Percentiles rank a stretch among this genome's conserved stretches.
These are phyloP conservation scores for Alloascoidea hylecoeti DNA, from an alignment of 805 yeast genomes.

Conservation along the genomic window DNA sequence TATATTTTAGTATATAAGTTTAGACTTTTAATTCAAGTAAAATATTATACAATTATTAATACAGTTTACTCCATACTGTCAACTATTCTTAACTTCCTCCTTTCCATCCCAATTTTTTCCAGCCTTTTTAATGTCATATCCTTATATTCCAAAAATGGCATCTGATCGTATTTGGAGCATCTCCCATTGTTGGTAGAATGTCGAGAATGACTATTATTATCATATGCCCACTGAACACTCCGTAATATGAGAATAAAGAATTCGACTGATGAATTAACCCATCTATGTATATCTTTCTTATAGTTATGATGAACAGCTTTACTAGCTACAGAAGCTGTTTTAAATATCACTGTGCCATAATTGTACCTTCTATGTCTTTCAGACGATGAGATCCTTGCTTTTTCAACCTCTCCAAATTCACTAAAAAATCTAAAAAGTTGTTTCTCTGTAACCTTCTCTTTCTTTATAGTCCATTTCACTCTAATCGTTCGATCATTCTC, in stretches of 20 bases:
- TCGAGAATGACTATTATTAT: too few species aligned
- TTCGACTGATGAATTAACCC: background rate
- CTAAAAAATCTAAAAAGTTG: slow-evolving; percentile 1
- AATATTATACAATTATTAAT: too few species aligned
- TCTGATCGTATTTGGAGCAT: too few species aligned
- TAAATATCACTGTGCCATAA: slow-evolving; percentile 3
- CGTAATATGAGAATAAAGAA: background rate
- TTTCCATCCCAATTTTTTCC: too few species aligned
- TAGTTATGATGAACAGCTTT: slow-evolving; percentile 3
- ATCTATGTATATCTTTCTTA: background rate
- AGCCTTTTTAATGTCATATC: too few species aligned
- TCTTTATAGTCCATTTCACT: slow-evolving; percentile 3
- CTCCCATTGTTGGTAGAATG: too few species aligned
- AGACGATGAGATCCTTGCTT: slow-evolving; percentile 2
- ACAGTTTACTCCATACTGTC: too few species aligned
- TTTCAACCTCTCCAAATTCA: slow-evolving; percentile 5
- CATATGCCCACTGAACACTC: slow-evolving; percentile 1
- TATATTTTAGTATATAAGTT: too few species aligned
- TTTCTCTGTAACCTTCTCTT: background rate
- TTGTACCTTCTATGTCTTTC: background rate
- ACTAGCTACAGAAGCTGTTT: background rate
- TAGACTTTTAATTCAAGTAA: too few species aligned
- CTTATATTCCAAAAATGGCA: too few species aligned
- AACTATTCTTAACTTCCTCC: too few species aligned
- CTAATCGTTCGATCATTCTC: slow-evolving; percentile 5